phyloP scores from a whole-genome alignment of 306 rosid genomes.

The Morella rubra region DNA sequence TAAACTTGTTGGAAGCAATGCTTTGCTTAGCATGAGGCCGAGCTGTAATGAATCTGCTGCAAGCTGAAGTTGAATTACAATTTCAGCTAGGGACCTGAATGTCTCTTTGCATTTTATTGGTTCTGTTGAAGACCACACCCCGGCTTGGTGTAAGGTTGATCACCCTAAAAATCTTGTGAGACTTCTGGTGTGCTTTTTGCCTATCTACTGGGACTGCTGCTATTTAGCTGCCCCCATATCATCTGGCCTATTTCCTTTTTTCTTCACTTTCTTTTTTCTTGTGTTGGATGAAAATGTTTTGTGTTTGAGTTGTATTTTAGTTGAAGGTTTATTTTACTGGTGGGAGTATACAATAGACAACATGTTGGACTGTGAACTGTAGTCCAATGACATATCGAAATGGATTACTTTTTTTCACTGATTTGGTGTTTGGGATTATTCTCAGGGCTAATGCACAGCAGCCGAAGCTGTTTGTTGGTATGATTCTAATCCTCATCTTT shows the following conservation, averaged over 20 bases:
- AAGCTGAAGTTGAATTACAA: too few relatives aligned
- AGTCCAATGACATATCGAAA: neutral
- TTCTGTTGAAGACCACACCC: too few relatives aligned
- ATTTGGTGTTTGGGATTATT: conserved; percentile 17
- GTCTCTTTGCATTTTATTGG: too few relatives aligned
- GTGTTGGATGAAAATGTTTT: neutral
- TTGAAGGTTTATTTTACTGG: too few relatives aligned
- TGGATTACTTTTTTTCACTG: conserved; percentile 6
- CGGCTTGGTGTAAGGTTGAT: too few relatives aligned
- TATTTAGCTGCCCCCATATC: too few relatives aligned
- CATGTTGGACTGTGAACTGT: neutral
- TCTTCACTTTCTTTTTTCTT: neutral
- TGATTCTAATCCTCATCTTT: conserved; percentile 51
- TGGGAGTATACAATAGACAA: neutral
- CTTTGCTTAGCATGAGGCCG: neutral
- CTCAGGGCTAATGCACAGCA: conserved; percentile 87
- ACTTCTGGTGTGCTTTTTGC: too few relatives aligned
- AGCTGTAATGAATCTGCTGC: too few relatives aligned
- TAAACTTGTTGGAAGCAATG: neutral
- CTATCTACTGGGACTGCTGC: too few relatives aligned
- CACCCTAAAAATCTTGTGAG: too few relatives aligned
- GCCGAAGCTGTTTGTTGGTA: conserved; percentile 82
- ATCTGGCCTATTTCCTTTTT: neutral
- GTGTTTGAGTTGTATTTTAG: neutral
- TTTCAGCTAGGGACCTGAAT: too few relatives aligned